Base-by-base conservation (phyloP, 352 stramenopile species). In the Phytophthora foliorum region DNA sequence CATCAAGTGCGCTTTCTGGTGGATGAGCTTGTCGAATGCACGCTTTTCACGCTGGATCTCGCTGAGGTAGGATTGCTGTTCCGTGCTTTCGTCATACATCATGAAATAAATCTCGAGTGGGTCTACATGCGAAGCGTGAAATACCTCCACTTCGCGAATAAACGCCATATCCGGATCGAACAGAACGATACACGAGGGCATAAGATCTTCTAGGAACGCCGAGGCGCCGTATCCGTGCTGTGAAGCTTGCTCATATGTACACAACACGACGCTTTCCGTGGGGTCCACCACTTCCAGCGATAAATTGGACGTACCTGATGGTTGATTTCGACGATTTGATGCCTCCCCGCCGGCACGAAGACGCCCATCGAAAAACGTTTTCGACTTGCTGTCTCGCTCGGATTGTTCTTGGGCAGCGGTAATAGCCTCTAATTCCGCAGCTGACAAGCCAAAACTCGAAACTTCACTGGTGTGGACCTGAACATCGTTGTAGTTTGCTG, bases 81-180 rank as follows among this genome's bases (percentile, higher is more conserved):
- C 97, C 4, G 95, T 94, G 75, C 93, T 98, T 53, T 98, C 90
- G 62, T 98, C 88, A 79, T 99, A 99, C 51, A 98, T 82, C 72
- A 99, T 92, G 56, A 99, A 99, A 68, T 98, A 99, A 22, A 99
- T 90, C 61, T 95, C 80, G 7, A 98, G 65, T 8, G 81, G 59
- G 11, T 61, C 60, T 51, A 62, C 39, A 19, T 80, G 78, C 22
- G 60, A 78, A 14, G 92, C 92, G 57, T 97, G 83, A 51, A 98
- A 98, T 13, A 99, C 88, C 67, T 99, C 97, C 32, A 99, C 72
- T 65, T 98, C 87, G 48, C 97, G 93, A 67, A 99, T 95, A 57
- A 99, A 98, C 42, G 82, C 81, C 59, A 98, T 84, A 70, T 99
- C 94, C 17, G 94, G 93, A 34, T 99, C 97, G 69, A 99, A 99